Evolutionary conservation across 768 basidiomycete genomes (phyloP), one percentile per base, ranked within the genome.

Genomic region (Xerocomellus chrysenteron): DNA sequence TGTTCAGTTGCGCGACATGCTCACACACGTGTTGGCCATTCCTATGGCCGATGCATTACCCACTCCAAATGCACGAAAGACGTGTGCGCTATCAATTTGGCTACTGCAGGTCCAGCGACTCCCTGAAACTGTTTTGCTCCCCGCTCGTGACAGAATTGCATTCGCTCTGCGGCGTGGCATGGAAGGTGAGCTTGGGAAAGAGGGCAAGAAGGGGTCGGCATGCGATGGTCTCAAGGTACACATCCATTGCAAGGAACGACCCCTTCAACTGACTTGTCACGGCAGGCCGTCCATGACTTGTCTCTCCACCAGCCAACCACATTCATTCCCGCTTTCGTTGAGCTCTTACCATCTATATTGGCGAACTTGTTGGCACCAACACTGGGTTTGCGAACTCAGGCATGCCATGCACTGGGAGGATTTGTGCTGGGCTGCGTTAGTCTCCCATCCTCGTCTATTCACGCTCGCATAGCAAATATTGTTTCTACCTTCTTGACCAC

Each of bases 11-110:
- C 70, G 76, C 19, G 73, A 75, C 32, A 81, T 94, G 54, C 68
- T 93, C 35, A 81, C 83, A 2, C 78, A 80, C 12, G 76, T 88
- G 10, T 74, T 93, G 10, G 82, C 86, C 8, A 90, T 94, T 57
- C 90, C 90, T 3, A 75, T 91, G 21, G 81, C 87, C 0, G 74
- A 80, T 5, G 75, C 80, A 28, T 71, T 94, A 0, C 92, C 90
- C 3, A 92, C 90, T 6, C 88, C 88, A 6, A 92, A 92, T 66
- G 82, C 88, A 12, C 83, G 92, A n/a, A 94, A 94, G 69, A 93
- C 92, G 1, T 91, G 82, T 55, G 89, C 88, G 2, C 72, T 93
- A 26, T 80, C 86, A 2, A 88, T 92, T 24, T 87, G 84, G 83
- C 74, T 91, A 6, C 63, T 94, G 24, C 89, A 91, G 64, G 74